Base-by-base conservation (phyloP, 306 rosid species). In the Fagus crenata region DNA sequence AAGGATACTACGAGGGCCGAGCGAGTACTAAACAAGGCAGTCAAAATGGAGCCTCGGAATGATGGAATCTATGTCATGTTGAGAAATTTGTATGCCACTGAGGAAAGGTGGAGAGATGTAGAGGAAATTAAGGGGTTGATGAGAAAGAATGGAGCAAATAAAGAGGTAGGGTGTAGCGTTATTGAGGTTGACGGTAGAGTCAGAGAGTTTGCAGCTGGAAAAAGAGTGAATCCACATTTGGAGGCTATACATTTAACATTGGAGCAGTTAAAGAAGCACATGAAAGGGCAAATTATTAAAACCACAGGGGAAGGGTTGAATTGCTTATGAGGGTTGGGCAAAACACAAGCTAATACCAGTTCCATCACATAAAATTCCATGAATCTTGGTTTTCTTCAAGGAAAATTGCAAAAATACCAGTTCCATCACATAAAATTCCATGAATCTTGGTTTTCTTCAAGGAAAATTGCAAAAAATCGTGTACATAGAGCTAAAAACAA, bases 101-200 rank as follows among this genome's bases (percentile, higher is more conserved):
- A 71, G 67, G 80, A 76, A 72, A 89, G 90, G 76, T 92, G 97
- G 97, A 77, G 33, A 56, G 92, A 89, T 70, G 86, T 75, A 65
- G 93, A 88, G 78, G 85, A 75, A 79, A 81, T 87, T 43, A 86
- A 90, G 78, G 68, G 84, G 49, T 77, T 79, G 87, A 90, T 87
- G 90, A 73, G 74, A 75, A 82, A 77, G 72, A 78, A 78, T 72
- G 90, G 86, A 79, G 83, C 84, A 49, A 67, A 61, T 75, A 92
- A 90, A 86, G 93, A 85, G 79, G 84, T 86, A 22, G 93, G 90
- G 53, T 86, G 80, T 72, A 92, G 92, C 75, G 82, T 83, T 60
- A 81, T 92, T 77, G 92, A 86, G 80, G 79, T 89, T 63, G 87
- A 85, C 77, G 90, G 87, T 75, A 82, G 60, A 70, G 84, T 89